Evolutionary conservation across 2,329 filamentous ascomycete species (phyloP).

Genomic region (Botryotinia narcissicola): DNA sequence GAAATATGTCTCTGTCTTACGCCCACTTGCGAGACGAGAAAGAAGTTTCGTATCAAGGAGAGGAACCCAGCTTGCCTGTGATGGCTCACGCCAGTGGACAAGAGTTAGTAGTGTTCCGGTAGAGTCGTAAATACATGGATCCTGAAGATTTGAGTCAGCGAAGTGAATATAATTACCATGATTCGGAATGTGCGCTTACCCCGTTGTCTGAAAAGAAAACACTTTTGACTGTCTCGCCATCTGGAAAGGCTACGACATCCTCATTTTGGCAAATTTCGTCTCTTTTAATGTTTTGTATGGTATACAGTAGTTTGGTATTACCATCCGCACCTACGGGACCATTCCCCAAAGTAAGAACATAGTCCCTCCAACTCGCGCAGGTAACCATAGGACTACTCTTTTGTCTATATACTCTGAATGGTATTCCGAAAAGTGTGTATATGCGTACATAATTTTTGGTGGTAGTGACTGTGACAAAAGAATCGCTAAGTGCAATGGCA

Average conservation of each 20-base stretch:
- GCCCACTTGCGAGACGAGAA: slow-evolving; percentile 76
- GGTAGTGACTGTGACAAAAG: slow-evolving; percentile 87
- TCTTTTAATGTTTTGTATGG: slow-evolving; percentile 89
- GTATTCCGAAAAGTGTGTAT: slow-evolving; percentile 89
- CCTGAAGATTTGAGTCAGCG: slow-evolving; percentile 47
- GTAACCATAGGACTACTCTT: slow-evolving; percentile 89
- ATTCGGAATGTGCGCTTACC: slow-evolving; percentile 49
- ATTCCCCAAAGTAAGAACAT: slow-evolving; percentile 94
- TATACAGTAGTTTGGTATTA: slow-evolving; percentile 75
- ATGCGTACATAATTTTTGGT: slow-evolving; percentile 85
- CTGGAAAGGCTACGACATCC: slow-evolving; percentile 81
- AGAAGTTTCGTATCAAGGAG: slow-evolving; percentile 86
- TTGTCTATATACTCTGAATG: slow-evolving; percentile 83
- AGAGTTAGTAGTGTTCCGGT: slow-evolving; percentile 85
- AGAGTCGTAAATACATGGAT: slow-evolving; percentile 94
- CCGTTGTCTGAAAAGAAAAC: slow-evolving; percentile 92
- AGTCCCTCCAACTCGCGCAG: slow-evolving; percentile 91
- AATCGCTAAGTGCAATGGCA: slow-evolving; percentile 87
- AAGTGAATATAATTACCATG: not conserved
- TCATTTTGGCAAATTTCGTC: slow-evolving; percentile 95
- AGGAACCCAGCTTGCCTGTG: slow-evolving; percentile 86
- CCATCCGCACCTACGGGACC: slow-evolving; percentile 80
- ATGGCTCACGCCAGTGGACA: slow-evolving; percentile 83
- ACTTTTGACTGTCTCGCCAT: slow-evolving; percentile 69
- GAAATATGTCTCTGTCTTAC: slow-evolving; percentile 89